phyloP scores from a whole-genome alignment of 2,329 filamentous ascomycete species.

The Volutella citrinella region DNA sequence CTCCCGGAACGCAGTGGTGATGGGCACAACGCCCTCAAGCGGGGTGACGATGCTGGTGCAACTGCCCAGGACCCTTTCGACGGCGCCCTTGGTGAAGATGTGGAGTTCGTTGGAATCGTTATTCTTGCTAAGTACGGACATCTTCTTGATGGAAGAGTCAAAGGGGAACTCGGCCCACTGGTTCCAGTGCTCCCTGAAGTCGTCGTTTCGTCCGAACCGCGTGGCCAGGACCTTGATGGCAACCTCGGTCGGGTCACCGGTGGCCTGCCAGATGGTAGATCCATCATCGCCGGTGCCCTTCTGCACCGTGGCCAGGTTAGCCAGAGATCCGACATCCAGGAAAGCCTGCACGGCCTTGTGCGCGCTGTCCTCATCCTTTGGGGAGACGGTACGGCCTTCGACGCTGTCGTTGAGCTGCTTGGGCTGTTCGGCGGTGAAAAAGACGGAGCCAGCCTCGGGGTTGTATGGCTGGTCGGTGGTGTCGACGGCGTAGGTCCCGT shows the following conservation, averaged over 20 bases:
- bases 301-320: conserved; percentile 62
- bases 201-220: conserved; percentile 62
- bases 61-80: conserved; percentile 61
- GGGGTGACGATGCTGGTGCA: too few relatives aligned
- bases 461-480: conserved; percentile 28
- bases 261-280: conserved; percentile 66
- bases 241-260: conserved; percentile 65
- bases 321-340: conserved; percentile 61
- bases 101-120: conserved; percentile 35
- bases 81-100: conserved; percentile 63
- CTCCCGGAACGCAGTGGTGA: conserved; percentile 35
- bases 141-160: conserved; percentile 71
- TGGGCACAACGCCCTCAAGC: conserved; percentile 42
- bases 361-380: conserved; percentile 34
- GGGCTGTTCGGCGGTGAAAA: conserved; percentile 15
- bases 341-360: conserved; percentile 51
- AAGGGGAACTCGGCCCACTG: conserved; percentile 69
- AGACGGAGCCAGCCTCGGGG: conserved; percentile 17
- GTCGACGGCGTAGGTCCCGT: conserved; percentile 27
- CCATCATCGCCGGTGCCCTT: conserved; percentile 46
- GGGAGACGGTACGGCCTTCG: conserved; percentile 25
- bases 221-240: conserved; percentile 72
- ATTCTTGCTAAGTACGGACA: conserved; percentile 66
- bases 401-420: conserved; percentile 16
- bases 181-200: conserved; percentile 48